phyloP scores from a whole-genome alignment of 1,284 basidiomycete genomes.

The Cryptococcus hybrid region DNA sequence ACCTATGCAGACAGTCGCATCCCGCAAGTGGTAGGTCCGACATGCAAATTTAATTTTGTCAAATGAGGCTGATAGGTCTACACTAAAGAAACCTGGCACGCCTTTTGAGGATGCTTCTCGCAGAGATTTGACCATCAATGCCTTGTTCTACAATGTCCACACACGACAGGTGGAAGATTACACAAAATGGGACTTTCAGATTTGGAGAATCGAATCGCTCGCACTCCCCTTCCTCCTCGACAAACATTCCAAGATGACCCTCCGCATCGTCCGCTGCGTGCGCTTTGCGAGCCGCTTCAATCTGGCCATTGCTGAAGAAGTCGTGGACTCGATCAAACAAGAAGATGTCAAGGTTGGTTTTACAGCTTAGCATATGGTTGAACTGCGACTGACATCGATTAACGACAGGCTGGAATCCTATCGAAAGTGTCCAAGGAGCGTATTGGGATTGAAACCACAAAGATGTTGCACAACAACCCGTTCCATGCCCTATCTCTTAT shows the following conservation, averaged over 20 bases:
- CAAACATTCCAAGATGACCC: constrained; percentile 93
- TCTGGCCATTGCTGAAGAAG: constrained; percentile 72
- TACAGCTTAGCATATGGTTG: neutral
- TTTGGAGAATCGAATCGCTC: constrained; percentile 71
- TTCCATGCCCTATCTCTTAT: constrained; percentile 71
- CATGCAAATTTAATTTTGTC: neutral
- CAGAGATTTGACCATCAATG: constrained; percentile 93
- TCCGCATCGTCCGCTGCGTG: constrained; percentile 85
- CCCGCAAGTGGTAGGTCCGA: constrained; percentile 71
- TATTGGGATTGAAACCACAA: constrained; percentile 83
- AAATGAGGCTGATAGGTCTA: neutral
- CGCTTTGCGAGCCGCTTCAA: constrained; percentile 89
- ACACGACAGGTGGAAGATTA: constrained; percentile 84
- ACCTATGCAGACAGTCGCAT: constrained; percentile 90
- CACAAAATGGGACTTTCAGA: constrained; percentile 83
- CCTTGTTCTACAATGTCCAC: constrained; percentile 96
- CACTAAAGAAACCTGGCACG: constrained; percentile 77
- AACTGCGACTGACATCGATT: too few relatives aligned
- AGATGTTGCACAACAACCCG: constrained; percentile 82
- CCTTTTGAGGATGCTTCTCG: constrained; percentile 87
- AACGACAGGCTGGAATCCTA: constrained; percentile 62
- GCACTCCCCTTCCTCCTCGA: constrained; percentile 82
- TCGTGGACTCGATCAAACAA: constrained; percentile 66
- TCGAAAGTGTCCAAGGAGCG: constrained; percentile 84
- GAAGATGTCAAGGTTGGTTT: constrained; percentile 64